Evolutionary conservation across 2,329 filamentous ascomycete genomes (phyloP).

Genomic region (Elsinoe necatrix): DNA sequence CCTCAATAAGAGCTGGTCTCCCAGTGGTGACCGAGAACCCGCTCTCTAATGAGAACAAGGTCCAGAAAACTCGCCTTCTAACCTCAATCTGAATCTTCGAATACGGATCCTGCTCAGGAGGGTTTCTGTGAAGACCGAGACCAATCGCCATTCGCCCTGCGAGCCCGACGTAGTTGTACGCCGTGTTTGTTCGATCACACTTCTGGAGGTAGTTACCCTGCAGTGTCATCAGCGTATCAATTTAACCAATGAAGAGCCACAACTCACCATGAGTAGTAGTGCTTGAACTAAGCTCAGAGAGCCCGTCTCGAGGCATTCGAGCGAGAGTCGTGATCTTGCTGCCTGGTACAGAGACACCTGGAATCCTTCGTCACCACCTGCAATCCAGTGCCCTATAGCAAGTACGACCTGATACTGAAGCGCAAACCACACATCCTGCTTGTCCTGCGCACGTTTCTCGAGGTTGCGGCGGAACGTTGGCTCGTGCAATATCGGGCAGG

Average conservation of each 20-base stretch:
- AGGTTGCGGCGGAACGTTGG: slow-evolving; percentile 41
- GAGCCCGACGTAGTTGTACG: slow-evolving; percentile 42
- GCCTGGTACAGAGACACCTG: slow-evolving; percentile 38
- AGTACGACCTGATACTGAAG: slow-evolving; percentile 41
- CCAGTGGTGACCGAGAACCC: slow-evolving; percentile 46
- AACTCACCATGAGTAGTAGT: slow-evolving; percentile 37
- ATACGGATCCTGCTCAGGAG: slow-evolving; percentile 38
- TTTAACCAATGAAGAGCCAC: background rate
- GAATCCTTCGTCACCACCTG: slow-evolving; percentile 33
- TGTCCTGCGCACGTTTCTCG: slow-evolving; percentile 29
- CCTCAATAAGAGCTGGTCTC: slow-evolving; percentile 39
- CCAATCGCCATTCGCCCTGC: slow-evolving; percentile 44
- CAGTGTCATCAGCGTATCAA: background rate
- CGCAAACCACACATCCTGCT: slow-evolving; percentile 34
- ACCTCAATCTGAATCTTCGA: slow-evolving; percentile 32
- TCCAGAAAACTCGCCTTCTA: slow-evolving; percentile 31
- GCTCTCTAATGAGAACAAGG: slow-evolving; percentile 39
- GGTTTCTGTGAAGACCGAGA: slow-evolving; percentile 44
- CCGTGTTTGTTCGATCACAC: slow-evolving; percentile 43
- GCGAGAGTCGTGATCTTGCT: slow-evolving; percentile 39
- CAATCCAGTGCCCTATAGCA: slow-evolving; percentile 38
- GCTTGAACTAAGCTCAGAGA: slow-evolving; percentile 43
- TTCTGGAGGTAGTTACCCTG: slow-evolving; percentile 39
- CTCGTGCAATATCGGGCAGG: slow-evolving; percentile 43
- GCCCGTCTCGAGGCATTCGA: slow-evolving; percentile 42